These are phyloP conservation scores for Sporothrix protearum DNA, from an alignment of 2,329 filamentous ascomycete genomes.

Conservation along the genomic window DNA sequence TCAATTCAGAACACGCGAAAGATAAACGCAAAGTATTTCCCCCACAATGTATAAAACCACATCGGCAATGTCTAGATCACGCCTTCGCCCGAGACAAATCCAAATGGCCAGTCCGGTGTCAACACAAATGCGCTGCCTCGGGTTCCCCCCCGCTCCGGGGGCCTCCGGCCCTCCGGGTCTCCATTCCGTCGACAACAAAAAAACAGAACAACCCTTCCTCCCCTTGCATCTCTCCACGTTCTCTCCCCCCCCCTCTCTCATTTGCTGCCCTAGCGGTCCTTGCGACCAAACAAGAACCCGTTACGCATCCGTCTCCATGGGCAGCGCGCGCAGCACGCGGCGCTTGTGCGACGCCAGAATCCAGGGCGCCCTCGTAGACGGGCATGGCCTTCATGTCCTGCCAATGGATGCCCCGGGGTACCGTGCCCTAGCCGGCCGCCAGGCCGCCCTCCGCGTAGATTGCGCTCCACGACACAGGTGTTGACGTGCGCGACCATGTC, in stretches of 20 bases:
- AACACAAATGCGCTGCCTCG: no score
- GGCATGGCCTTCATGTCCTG: slow-evolving; percentile 19
- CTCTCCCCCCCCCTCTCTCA: not conserved
- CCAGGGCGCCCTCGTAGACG: slow-evolving; percentile 22
- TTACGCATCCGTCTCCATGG: slow-evolving; percentile 12
- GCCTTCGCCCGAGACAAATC: not conserved
- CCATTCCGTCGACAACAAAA: not conserved
- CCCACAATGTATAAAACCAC: not conserved
- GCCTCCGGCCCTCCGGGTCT: no score
- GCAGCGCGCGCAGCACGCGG: slow-evolving; percentile 13
- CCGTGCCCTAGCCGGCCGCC: not conserved
- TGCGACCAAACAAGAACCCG: slow-evolving; percentile 12
- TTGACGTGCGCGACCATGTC: slow-evolving; percentile 25
- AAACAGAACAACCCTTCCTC: no score
- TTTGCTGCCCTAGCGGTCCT: not conserved
- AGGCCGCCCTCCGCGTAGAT: slow-evolving; percentile 19
- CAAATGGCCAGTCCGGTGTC: no score
- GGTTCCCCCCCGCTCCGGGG: no score
- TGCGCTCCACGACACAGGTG: slow-evolving; percentile 21
- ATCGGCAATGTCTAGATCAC: not conserved
- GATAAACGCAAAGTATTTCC: not conserved
- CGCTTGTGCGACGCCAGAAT: slow-evolving; percentile 16
- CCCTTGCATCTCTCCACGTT: not conserved
- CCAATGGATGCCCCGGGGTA: not conserved
- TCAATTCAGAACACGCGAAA: not conserved